phyloP scores from a whole-genome alignment of 2,329 filamentous ascomycete genomes.

The Exophiala spinifera region DNA sequence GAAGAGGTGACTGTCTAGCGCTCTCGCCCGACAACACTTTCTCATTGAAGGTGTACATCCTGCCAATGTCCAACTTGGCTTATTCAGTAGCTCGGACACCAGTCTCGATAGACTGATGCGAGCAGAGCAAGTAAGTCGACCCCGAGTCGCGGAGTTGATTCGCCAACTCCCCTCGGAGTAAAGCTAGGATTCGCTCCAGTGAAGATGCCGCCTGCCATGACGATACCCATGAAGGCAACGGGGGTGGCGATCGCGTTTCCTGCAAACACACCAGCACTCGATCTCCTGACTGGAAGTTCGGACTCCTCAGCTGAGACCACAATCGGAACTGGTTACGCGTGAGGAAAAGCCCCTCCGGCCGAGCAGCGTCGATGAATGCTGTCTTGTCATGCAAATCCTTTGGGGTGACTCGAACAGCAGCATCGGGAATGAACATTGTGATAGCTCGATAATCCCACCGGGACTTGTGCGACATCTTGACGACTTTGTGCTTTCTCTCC shows the following conservation, averaged over 20 bases:
- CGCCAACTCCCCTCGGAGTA: conserved; percentile 67
- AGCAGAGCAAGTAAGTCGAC: conserved; percentile 61
- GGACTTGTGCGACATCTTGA: no score
- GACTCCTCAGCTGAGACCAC: conserved; percentile 61
- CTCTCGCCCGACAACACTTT: no score
- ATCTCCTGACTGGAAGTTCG: conserved; percentile 59
- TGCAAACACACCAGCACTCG: conserved; percentile 69
- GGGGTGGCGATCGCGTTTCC: conserved; percentile 68
- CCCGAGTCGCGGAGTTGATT: conserved; percentile 68
- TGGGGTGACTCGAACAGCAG: no score
- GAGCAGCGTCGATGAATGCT: conserved; percentile 62
- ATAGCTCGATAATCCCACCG: no score
- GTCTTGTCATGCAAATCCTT: no score
- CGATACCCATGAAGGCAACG: conserved; percentile 61
- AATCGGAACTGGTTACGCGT: conserved; percentile 60
- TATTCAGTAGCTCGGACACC: no score
- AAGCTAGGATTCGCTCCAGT: conserved; percentile 67
- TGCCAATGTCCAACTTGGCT: no score
- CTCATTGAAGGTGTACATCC: no score
- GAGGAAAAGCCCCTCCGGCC: conserved; percentile 61
- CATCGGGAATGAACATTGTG: no score
- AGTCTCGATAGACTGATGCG: conserved; percentile 19
- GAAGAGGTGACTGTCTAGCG: conserved; percentile 27
- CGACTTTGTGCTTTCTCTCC: no score
- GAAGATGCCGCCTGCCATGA: conserved; percentile 72